Conservation (phyloP, 2,329 filamentous ascomycete species). For the Paecilomyces variotii region DNA sequence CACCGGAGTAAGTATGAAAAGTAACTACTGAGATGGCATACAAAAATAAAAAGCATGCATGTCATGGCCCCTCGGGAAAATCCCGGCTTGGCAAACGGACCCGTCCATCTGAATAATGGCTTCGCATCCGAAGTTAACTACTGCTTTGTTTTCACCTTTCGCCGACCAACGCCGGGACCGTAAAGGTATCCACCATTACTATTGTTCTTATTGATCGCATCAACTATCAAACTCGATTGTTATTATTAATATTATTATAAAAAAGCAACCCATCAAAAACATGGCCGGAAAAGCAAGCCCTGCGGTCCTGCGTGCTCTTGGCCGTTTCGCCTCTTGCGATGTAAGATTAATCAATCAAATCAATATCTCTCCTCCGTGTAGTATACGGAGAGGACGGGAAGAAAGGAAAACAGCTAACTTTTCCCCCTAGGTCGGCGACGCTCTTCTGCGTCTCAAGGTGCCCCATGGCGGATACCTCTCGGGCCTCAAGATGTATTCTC, state of each 20-base stretch:
- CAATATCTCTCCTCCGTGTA: too few relatives aligned
- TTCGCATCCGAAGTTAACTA: neutral
- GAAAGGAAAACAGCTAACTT: neutral
- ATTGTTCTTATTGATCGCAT: too few relatives aligned
- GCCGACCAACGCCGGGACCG: neutral
- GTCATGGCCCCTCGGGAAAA: neutral
- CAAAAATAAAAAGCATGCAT: neutral
- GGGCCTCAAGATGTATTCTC: constrained; percentile 25
- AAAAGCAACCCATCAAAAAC: neutral
- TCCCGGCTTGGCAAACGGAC: neutral
- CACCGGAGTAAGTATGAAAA: neutral
- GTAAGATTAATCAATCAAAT: neutral
- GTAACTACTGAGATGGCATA: neutral
- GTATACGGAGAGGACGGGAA: neutral
- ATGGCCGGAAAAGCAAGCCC: neutral
- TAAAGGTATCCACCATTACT: neutral
- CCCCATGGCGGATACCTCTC: constrained; percentile 27
- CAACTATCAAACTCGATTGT: too few relatives aligned
- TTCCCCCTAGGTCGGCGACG: constrained; percentile 24
- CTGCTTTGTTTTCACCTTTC: neutral
- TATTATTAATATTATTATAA: too few relatives aligned
- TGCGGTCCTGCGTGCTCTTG: neutral
- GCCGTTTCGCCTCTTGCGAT: neutral
- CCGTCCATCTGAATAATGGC: neutral
- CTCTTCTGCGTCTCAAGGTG: constrained; percentile 25